phyloP scores from a whole-genome alignment of 2,329 filamentous ascomycete genomes.

The Fusarium sp. region DNA sequence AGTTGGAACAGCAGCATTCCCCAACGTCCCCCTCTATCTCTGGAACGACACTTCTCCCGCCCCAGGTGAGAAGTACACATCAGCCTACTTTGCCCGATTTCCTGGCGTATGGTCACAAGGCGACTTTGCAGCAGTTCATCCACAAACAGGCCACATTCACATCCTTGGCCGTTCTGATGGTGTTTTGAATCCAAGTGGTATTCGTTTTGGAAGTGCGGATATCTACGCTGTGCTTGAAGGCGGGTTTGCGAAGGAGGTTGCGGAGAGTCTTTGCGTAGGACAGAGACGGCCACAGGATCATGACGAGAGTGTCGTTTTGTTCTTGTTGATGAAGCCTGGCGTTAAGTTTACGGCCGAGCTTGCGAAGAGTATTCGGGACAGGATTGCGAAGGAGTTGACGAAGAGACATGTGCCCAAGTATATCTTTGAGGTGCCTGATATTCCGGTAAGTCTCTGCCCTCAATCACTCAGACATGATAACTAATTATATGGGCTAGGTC shows the following conservation, averaged over 20 bases:
- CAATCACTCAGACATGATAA: no score
- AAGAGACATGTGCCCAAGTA: constrained; percentile 82
- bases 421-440: constrained; percentile 83
- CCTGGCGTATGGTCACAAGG: constrained; percentile 83
- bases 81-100: constrained; percentile 72
- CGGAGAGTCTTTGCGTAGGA: constrained; percentile 83
- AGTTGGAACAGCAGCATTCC: constrained; percentile 76
- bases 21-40: constrained; percentile 78
- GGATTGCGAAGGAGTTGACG: constrained; percentile 74
- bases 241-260: constrained; percentile 70
- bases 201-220: constrained; percentile 83
- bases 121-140: constrained; percentile 80
- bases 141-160: constrained; percentile 70
- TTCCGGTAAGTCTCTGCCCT: constrained; percentile 71
- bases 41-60: constrained; percentile 66
- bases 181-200: constrained; percentile 81
- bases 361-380: constrained; percentile 69
- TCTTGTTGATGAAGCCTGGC: constrained; percentile 68
- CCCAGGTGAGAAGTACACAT: constrained; percentile 67
- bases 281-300: constrained; percentile 71
- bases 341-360: constrained; percentile 65
- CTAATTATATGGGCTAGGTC: constrained; percentile 62
- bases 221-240: constrained; percentile 80
- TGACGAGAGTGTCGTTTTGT: constrained; percentile 67
- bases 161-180: constrained; percentile 81